A percentile compares a stretch with the other conserved stretches of the same genome.
Evolutionary conservation across 1,284 basidiomycete species (phyloP).

Genomic region (Anthracocystis panici-leucophaei): DNA sequence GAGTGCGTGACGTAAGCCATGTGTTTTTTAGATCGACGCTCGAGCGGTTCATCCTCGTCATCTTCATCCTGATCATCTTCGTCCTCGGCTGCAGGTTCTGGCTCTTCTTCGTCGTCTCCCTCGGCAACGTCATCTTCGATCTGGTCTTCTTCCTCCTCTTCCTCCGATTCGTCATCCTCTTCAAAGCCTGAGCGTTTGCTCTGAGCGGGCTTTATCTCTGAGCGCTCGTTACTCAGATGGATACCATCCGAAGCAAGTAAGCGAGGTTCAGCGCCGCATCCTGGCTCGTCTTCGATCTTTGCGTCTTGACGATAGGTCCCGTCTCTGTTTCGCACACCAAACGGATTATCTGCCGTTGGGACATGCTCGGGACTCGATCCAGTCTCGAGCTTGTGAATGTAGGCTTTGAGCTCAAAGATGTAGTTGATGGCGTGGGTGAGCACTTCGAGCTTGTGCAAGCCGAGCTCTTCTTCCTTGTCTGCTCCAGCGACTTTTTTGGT

Average conservation of each 20-base stretch:
- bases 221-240: background rate
- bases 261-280: constrained; percentile 10
- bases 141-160: constrained; percentile 38
- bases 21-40: constrained; percentile 31
- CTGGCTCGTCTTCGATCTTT: constrained; percentile 42
- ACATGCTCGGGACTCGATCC: constrained; percentile 28
- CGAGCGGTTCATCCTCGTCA: constrained; percentile 44
- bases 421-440: constrained; percentile 65
- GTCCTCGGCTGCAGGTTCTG: constrained; percentile 8
- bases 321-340: constrained; percentile 31
- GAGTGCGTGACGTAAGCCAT: constrained; percentile 16
- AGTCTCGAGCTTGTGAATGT: constrained; percentile 57
- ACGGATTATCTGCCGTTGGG: constrained; percentile 49
- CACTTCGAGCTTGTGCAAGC: constrained; percentile 63
- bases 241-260: constrained; percentile 1
- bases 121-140: constrained; percentile 29
- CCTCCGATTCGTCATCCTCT: constrained; percentile 22
- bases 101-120: constrained; percentile 28
- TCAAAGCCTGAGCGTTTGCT: constrained; percentile 11
- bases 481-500: constrained; percentile 31
- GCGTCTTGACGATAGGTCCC: constrained; percentile 35
- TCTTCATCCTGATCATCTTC: constrained; percentile 24
- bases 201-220: background rate
- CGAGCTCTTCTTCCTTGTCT: constrained; percentile 60
- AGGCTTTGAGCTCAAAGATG: constrained; percentile 61